A percentile compares a stretch with the other conserved stretches of the same genome.
Evolutionary conservation across 2,329 filamentous ascomycete species (phyloP).

Genomic region (Davidsoniella australis): DNA sequence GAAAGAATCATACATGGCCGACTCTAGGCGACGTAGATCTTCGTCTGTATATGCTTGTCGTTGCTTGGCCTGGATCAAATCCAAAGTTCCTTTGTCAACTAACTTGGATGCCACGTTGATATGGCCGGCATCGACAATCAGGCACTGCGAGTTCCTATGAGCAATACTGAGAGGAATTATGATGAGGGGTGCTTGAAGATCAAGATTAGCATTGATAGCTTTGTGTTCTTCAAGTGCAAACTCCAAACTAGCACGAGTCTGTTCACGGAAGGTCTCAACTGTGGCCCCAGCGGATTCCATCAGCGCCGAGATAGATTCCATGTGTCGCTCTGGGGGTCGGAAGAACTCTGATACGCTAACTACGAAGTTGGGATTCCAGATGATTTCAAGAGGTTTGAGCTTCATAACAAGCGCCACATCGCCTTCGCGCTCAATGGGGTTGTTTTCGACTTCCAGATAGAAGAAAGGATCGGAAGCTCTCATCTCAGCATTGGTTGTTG

Average conservation of each 20-base stretch:
- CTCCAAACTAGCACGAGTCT: constrained; percentile 87
- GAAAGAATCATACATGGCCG: constrained; percentile 96
- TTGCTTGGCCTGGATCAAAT: constrained; percentile 81
- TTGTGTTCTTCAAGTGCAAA: constrained; percentile 97
- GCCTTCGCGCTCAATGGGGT: constrained; percentile 80
- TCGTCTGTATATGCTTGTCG: constrained; percentile 72
- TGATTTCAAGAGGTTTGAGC: constrained; percentile 86
- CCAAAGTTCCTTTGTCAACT: constrained; percentile 78
- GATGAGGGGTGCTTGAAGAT: constrained; percentile 87
- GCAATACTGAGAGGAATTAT: constrained; percentile 92
- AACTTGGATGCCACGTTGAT: constrained; percentile 87
- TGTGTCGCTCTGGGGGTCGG: constrained; percentile 85
- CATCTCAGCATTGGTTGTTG: background rate
- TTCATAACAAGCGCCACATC: constrained; percentile 83
- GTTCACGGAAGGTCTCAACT: constrained; percentile 84
- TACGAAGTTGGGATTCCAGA: constrained; percentile 91
- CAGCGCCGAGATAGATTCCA: constrained; percentile 92
- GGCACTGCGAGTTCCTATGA: constrained; percentile 59
- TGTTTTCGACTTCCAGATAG: constrained; percentile 80
- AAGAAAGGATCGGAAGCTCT: constrained; percentile 59
- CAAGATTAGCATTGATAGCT: constrained; percentile 88
- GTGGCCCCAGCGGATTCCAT: constrained; percentile 94
- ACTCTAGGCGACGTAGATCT: constrained; percentile 75
- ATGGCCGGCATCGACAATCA: constrained; percentile 93
- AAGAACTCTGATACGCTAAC: constrained; percentile 90